Evolutionary conservation across 306 rosid species (phyloP).

Genomic region (Hippophae gyantsensis): DNA sequence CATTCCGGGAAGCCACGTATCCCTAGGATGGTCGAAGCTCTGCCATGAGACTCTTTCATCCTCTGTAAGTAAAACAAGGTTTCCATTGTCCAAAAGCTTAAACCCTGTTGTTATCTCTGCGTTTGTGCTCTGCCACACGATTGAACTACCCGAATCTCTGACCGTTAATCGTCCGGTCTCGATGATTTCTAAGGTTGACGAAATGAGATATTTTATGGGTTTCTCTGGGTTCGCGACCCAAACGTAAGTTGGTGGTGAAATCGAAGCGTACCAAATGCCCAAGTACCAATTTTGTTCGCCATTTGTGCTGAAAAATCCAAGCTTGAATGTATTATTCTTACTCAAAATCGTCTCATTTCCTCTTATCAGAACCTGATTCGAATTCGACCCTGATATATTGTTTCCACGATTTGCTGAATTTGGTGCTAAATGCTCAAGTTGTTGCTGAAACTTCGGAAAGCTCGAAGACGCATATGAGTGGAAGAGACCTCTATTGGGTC

Average conservation of each 20-base stretch:
- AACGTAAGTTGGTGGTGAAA: constrained; percentile 33
- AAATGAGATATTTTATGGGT: constrained; percentile 17
- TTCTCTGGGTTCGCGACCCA: constrained; percentile 70
- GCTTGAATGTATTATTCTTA: constrained; percentile 40
- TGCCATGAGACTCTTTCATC: constrained; percentile 47
- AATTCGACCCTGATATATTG: not conserved
- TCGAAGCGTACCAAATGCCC: constrained; percentile 37
- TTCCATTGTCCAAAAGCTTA: constrained; percentile 42
- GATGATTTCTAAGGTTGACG: constrained; percentile 29
- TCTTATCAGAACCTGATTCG: constrained; percentile 12
- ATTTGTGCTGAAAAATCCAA: constrained; percentile 39
- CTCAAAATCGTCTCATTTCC: constrained; percentile 35
- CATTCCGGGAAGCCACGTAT: constrained; percentile 81
- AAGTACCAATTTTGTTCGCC: constrained; percentile 28
- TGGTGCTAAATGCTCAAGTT: not conserved
- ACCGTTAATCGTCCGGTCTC: constrained; percentile 35
- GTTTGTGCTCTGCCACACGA: constrained; percentile 39
- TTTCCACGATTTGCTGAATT: not conserved
- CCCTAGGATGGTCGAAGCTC: constrained; percentile 72
- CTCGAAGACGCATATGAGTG: not conserved
- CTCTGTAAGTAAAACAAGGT: constrained; percentile 28
- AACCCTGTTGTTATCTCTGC: not conserved
- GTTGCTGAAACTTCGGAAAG: not conserved
- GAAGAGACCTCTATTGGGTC: not conserved
- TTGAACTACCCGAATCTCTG: constrained; percentile 24